Base-by-base conservation (phyloP, 2,329 filamentous ascomycete genomes). In the Colletotrichum eremochloae region DNA sequence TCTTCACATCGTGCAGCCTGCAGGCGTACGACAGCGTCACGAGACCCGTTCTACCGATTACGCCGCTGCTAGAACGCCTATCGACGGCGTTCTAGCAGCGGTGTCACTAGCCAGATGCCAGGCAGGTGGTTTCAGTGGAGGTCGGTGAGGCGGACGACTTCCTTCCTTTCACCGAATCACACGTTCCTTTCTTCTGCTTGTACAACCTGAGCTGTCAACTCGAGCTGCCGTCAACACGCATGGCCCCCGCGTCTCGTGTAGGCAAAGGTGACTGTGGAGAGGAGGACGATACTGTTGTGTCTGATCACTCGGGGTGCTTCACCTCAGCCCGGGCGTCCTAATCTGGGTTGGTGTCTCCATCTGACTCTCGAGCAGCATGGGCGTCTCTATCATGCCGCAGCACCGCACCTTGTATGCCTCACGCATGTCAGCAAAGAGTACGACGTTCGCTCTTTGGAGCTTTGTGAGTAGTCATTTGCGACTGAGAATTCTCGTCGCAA, bases 171-270 rank as follows among this genome's bases (percentile, higher is more conserved):
- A 73, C 71, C 67, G 71, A 71, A 62, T 73, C 67, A 71, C 42
- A 56, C 55, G 56, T 57, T 63, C n/a, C 61, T 71, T 57, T 44
- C 20, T 50, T 63, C 36, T 63, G 33, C 55, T 63, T 63, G 71
- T 73, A 33, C 62, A 29, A 71, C 67, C n/a, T 52, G 71, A 73
- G 53, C 66, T 72, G 60, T 72, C 71, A 63, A 42, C 48, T 71
- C 67, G 66, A 33, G 57, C 44, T 66, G 57, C 29, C 42, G 63
- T 46, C 29, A 73, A 50, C 67, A 61, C 55, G 67, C 70, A 67
- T 66, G 55, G 57, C 63, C 50, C 67, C 67, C 62, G 57, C 62
- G 71, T 73, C 71, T 73, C 67, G 67, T 71, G 71, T 73, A 33
- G 62, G 58, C 55, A 38, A 71, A 65, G 62, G 57, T 31, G 29